Evolutionary conservation across 352 stramenopile species (phyloP), one percentile per base, ranked within the genome.

Genomic region (Peronospora destructor): DNA sequence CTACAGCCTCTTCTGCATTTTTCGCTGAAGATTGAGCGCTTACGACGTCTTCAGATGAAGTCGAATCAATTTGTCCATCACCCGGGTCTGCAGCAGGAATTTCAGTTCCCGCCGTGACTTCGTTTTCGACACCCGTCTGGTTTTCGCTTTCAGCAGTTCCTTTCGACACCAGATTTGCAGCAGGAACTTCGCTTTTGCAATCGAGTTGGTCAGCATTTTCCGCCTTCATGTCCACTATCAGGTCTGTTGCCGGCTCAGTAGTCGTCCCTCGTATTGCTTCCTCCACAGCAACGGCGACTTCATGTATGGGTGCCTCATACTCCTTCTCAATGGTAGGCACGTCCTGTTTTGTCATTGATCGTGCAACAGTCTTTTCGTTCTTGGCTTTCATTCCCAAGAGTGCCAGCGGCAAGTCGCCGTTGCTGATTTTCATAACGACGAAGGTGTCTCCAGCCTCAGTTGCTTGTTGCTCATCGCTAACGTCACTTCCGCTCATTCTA

Each of bases 401-500:
- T 6, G 55, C 37, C 41, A 56, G n/a, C 11, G 23, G 14, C 19
- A 13, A 16, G 6, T 36, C 35, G 2, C 25, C 23, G n/a, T 25
- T 23, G 19, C 16, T 41, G 8, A 1, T 44, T 23, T 56, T n/a
- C 9, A 45, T 33, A 33, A 30, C 0, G 1, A 34, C 25, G 19
- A 17, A 14, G 23, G 5, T 42, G 9, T 61, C 38, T 13, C 65
- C 49, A 7, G 17, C 19, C 7, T 50, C 25, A 45, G 19, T 21
- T 10, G 29, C 28, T 41, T 56, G 35, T 11, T 61, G 44, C 2
- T 46, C 45, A 34, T 64, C 38, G 14, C 19, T 44, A 16, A 23
- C 52, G 32, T 59, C 57, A 26, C 39, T 53, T 46, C 41, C 45
- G 30, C 61, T 55, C 34, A 64, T 46, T 37, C 59, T 49, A 38